Base-by-base conservation (phyloP, 257 asterid genomes). In the Catharanthus roseus region DNA sequence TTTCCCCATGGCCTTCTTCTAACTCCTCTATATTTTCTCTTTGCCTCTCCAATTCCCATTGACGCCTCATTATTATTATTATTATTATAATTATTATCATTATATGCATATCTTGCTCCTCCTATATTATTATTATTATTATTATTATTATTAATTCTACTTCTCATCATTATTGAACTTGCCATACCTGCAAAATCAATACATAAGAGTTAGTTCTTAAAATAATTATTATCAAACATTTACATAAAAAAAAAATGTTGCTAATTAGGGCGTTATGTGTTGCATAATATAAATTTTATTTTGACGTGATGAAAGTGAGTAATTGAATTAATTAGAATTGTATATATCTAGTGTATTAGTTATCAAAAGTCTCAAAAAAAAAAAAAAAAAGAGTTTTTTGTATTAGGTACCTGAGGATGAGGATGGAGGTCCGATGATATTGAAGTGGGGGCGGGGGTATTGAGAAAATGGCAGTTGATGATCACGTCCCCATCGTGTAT, bases 1-100 rank as follows among this genome's bases (percentile, higher is more conserved):
- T 84, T 86, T 1, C 91, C 91, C 91, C 89, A 86, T 23, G 91
- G 91, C 78, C 91, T 60, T 60, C 77, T 72, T 65, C 89, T 63
- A 0, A 86, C 89, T 62, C 91, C 91, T 45, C 91, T 73, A 83
- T 85, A 84, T 68, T 64, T 74, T 53, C 81, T 69, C 60, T 68
- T 67, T 18, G 65, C 29, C 70, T 66, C 76, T 41, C 70, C 70
- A 18, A 69, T n/a, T n/a, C n/a, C n/a, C 3, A 38, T 38, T 38
- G 42, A 38, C 42, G 3, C 42, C 42, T 38, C 47, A 3, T 1
- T 56, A 29, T 33, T 57, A 1, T 36, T 57, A 0, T 63, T 58
- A 1, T 49, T 50, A 36, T 29, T 49, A 33, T n/a, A n/a, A n/a
- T n/a, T n/a, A n/a, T n/a, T n/a, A n/a, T n/a, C n/a, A 67, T 34